Percentiles rank a stretch among this genome's conserved stretches.
phyloP scores from a whole-genome alignment of 2,329 filamentous ascomycete species.

The Epichloe gansuensis region DNA sequence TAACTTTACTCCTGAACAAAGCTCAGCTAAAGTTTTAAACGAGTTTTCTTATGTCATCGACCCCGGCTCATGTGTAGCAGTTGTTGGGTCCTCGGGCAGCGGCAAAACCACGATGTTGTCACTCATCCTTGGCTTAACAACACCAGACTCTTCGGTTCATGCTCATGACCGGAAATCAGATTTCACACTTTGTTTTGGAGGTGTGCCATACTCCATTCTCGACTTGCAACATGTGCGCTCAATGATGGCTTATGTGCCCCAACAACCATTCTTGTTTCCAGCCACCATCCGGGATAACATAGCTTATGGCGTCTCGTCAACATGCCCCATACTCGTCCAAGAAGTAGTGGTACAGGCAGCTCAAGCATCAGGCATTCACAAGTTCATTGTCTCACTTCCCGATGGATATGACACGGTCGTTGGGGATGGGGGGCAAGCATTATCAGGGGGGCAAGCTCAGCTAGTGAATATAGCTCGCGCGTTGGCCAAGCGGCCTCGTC shows the following conservation, averaged over 20 bases:
- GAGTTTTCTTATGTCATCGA: slow-evolving; percentile 43
- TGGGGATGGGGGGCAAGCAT: slow-evolving; percentile 59
- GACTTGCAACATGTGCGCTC: slow-evolving; percentile 48
- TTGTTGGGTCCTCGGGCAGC: slow-evolving; percentile 77
- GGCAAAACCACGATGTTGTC: slow-evolving; percentile 79
- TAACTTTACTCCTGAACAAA: slow-evolving; percentile 35
- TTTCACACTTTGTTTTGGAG: slow-evolving; percentile 42
- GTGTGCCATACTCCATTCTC: slow-evolving; percentile 41
- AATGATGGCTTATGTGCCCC: slow-evolving; percentile 55
- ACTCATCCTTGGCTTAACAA: slow-evolving; percentile 61
- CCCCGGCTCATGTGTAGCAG: slow-evolving; percentile 53
- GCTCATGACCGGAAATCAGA: neutral
- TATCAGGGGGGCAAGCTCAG: slow-evolving; percentile 77
- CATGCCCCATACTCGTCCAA: slow-evolving; percentile 34
- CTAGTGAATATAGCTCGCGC: slow-evolving; percentile 71
- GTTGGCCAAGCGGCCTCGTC: slow-evolving; percentile 53
- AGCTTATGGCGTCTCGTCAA: slow-evolving; percentile 54
- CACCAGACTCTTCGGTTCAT: slow-evolving; percentile 15
- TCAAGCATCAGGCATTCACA: slow-evolving; percentile 52
- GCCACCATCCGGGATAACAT: slow-evolving; percentile 70
- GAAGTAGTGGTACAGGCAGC: slow-evolving; percentile 39
- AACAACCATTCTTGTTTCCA: slow-evolving; percentile 66
- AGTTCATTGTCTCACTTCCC: slow-evolving; percentile 62
- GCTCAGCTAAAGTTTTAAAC: neutral
- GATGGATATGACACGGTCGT: slow-evolving; percentile 47